These are phyloP conservation scores for Neurospora sp. DNA, from an alignment of 2,329 filamentous ascomycete species.

Conservation along the genomic window DNA sequence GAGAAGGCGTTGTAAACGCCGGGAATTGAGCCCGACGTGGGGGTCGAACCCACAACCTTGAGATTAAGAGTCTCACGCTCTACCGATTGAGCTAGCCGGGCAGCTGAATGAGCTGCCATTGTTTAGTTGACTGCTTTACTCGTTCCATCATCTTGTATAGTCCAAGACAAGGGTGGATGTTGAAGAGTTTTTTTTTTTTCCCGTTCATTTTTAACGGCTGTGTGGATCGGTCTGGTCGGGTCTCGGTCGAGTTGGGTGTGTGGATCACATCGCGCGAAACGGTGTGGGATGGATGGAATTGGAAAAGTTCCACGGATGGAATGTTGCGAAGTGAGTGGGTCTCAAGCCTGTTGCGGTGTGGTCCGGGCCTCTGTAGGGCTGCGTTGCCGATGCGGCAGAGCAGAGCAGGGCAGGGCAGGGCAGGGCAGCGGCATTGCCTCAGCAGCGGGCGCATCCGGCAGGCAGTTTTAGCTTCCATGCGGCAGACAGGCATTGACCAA, in stretches of 20 bases:
- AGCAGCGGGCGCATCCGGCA: not conserved
- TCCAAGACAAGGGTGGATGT: not conserved
- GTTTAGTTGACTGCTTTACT: not conserved
- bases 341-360: not conserved
- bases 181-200: not conserved
- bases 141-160: not conserved
- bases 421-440: not conserved
- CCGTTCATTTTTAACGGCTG: not conserved
- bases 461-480: not conserved
- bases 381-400: not conserved
- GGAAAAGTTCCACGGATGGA: not conserved
- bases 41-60: slow-evolving; percentile 17
- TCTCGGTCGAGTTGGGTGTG: not conserved
- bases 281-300: not conserved
- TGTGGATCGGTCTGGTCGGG: not conserved
- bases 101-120: slow-evolving; percentile 10
- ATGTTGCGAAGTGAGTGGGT: not conserved
- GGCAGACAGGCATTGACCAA: not conserved
- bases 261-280: not conserved
- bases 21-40: slow-evolving; percentile 18
- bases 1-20: not conserved
- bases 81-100: slow-evolving; percentile 59
- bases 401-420: not conserved
- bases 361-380: not conserved
- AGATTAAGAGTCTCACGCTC: slow-evolving; percentile 57